Evolutionary conservation across 2,329 filamentous ascomycete species (phyloP), one percentile per base, ranked within the genome.

Genomic region (Ilyonectria destructans): DNA sequence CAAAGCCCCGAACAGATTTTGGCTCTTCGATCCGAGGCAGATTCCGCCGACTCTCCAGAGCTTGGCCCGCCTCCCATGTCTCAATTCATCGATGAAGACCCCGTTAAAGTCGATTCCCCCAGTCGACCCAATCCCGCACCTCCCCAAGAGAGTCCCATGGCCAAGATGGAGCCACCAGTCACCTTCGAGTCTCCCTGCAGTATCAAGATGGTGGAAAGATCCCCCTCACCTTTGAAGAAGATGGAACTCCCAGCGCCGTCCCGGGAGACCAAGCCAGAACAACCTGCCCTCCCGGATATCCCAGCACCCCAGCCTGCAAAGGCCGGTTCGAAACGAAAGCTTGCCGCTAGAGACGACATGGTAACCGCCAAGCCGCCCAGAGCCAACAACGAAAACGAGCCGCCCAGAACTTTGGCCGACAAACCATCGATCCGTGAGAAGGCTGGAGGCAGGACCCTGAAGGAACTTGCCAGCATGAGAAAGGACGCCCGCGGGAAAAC

Each of bases 31-130:
- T 83, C 83, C 43, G 84, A 87, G 54, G 84, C 79, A 51, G 82
- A 85, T 57, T 84, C 84, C 37, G 85, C 84, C 51, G 88, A 91
- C 46, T 93, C 92, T 3, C 91, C 92, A 6, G 91, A 94, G 64
- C 85, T 94, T 51, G 92, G 91, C 0, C 87, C 90, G 4, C 89
- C 89, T 6, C 87, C 89, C 1, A 83, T 89, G 51, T 90, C 88
- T 9, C 84, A 86, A 64, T 89, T 87, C 69, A 85, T 90, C n/a
- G 85, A 90, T 40, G 84, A 86, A 59, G 87, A 89, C 57, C 84
- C 85, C 1, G 81, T 87, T 35, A 88, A 89, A 71, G 79, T 86
- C 64, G 85, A 88, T 70, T 84, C 88, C 6, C 85, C 87, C 1
- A 79, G 71, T 46, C 79, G 72, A 46, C 69, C 70, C 33, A 52